Conservation (phyloP, 805 yeast species). For the Huiozyma naganishii region DNA sequence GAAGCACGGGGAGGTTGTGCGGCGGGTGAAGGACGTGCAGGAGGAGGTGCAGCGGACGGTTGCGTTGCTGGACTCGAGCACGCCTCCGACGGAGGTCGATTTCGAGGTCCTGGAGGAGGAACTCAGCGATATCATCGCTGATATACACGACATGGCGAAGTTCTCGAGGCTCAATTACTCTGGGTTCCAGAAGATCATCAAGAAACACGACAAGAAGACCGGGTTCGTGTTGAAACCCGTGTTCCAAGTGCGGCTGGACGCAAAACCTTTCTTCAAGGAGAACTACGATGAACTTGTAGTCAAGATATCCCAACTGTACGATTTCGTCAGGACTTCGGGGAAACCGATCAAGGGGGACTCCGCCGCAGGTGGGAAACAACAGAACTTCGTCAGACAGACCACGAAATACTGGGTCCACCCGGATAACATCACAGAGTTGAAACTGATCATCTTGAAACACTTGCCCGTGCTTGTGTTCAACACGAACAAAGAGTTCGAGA, state of each 20-base stretch:
- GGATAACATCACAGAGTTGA: constrained; percentile 92
- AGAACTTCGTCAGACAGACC: constrained; percentile 95
- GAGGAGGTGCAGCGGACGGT: constrained; percentile 58
- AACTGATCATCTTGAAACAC: constrained; percentile 84
- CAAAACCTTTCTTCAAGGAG: constrained; percentile 93
- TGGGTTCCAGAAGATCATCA: constrained; percentile 92
- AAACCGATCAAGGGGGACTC: constrained; percentile 92
- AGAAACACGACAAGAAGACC: constrained; percentile 92
- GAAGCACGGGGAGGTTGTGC: constrained; percentile 72
- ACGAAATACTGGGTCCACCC: constrained; percentile 99
- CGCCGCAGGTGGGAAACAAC: constrained; percentile 96
- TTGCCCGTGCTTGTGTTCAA: constrained; percentile 95
- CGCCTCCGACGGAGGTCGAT: constrained; percentile 50
- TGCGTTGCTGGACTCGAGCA: constrained; percentile 39
- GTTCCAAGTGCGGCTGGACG: constrained; percentile 82
- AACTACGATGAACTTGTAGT: constrained; percentile 85
- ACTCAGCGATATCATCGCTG: constrained; percentile 81
- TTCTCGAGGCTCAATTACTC: constrained; percentile 89
- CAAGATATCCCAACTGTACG: constrained; percentile 79
- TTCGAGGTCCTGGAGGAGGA: constrained; percentile 69
- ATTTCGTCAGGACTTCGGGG: constrained; percentile 90
- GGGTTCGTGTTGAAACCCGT: constrained; percentile 75
- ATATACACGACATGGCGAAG: constrained; percentile 93
- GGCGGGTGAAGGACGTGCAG: constrained; percentile 79
- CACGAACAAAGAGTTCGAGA: constrained; percentile 87